phyloP scores from a whole-genome alignment of 768 basidiomycete species.

The Mycena crocata region DNA sequence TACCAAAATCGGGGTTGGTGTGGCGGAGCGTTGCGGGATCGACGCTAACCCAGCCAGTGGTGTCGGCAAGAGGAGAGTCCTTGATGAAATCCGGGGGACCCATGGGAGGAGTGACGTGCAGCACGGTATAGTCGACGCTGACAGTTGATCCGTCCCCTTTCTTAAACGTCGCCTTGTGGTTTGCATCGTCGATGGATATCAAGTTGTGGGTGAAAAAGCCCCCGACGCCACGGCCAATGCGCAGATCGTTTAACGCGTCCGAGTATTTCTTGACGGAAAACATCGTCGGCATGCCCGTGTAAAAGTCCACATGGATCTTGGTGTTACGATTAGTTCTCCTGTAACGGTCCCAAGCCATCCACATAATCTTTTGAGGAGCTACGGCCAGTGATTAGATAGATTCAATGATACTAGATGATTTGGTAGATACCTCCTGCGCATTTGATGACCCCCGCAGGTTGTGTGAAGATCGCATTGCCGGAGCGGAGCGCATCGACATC shows the following conservation, averaged over 20 bases:
- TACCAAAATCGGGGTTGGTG: constrained; percentile 79
- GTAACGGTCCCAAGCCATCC: constrained; percentile 94
- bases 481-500: constrained; percentile 80
- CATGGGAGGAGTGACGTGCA: constrained; percentile 95
- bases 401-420: neutral
- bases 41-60: constrained; percentile 91
- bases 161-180: constrained; percentile 88
- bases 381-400: constrained; percentile 2
- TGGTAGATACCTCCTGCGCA: constrained; percentile 81
- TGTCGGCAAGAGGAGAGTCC: constrained; percentile 80
- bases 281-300: constrained; percentile 95
- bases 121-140: constrained; percentile 80
- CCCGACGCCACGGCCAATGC: constrained; percentile 83
- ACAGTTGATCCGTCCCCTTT: constrained; percentile 75
- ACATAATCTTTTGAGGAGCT: constrained; percentile 95
- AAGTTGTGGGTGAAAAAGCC: constrained; percentile 89
- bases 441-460: constrained; percentile 92
- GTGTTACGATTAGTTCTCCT: constrained; percentile 67
- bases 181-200: constrained; percentile 73
- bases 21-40: constrained; percentile 85
- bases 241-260: constrained; percentile 82
- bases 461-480: constrained; percentile 94
- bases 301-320: constrained; percentile 78
- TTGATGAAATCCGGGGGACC: constrained; percentile 88
- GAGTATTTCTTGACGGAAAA: constrained; percentile 97